These are phyloP conservation scores for Saccharomyces uvarum DNA, from an alignment of 1,139 yeast species.

Conservation along the genomic window DNA sequence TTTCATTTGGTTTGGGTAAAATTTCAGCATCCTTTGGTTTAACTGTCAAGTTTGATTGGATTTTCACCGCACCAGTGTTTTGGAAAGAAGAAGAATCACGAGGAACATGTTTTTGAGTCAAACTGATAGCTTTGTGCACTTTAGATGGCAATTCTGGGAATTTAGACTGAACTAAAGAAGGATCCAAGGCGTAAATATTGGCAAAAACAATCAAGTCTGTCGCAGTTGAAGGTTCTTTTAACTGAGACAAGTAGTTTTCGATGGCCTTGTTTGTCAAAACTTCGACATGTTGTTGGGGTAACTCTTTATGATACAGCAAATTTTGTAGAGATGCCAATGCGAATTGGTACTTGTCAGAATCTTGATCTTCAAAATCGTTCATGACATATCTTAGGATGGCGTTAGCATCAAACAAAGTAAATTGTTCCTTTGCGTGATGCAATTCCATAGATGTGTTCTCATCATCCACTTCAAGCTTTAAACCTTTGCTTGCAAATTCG, in stretches of 20 bases:
- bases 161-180: conserved; percentile 24
- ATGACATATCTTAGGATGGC: conserved; percentile 71
- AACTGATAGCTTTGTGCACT: conserved; percentile 38
- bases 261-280: conserved; percentile 33
- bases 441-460: conserved; percentile 36
- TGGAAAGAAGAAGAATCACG: conserved; percentile 36
- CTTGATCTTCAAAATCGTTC: conserved; percentile 36
- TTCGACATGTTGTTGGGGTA: conserved; percentile 15
- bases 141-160: conserved; percentile 33
- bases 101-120: conserved; percentile 30
- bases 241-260: conserved; percentile 23
- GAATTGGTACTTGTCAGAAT: conserved; percentile 35
- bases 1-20: conserved; percentile 59
- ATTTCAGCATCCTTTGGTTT: conserved; percentile 31
- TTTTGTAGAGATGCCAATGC: conserved; percentile 33
- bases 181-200: conserved; percentile 32
- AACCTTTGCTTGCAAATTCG: conserved; percentile 20
- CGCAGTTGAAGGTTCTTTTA: conserved; percentile 27
- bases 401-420: conserved; percentile 66
- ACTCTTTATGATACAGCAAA: conserved; percentile 15
- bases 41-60: conserved; percentile 39
- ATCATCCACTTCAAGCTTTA: conserved; percentile 29
- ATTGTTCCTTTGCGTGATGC: conserved; percentile 31
- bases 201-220: conserved; percentile 33
- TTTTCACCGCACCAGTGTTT: conserved; percentile 51